These are phyloP conservation scores for Penicillium sp. DNA, from an alignment of 2,329 filamentous ascomycete species.

Conservation along the genomic window DNA sequence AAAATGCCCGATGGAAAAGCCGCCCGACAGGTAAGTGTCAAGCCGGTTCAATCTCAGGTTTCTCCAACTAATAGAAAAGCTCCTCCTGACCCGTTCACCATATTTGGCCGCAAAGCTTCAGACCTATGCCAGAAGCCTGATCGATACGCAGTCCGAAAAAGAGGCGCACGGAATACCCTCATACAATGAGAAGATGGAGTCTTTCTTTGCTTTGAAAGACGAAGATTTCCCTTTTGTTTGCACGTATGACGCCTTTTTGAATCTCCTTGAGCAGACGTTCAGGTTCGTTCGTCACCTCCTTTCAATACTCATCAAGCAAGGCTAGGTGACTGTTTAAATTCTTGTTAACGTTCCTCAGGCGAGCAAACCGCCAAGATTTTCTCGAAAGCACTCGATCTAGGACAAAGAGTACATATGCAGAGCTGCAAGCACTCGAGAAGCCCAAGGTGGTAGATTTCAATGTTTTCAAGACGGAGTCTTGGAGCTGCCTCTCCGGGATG, in stretches of 20 bases:
- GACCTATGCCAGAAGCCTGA: slow-evolving; percentile 23
- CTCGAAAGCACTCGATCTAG: background rate
- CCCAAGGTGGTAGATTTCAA: slow-evolving; percentile 23
- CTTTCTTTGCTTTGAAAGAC: slow-evolving; percentile 19
- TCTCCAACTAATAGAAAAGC: slow-evolving; percentile 9
- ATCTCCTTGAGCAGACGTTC: slow-evolving; percentile 21
- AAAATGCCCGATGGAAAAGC: slow-evolving; percentile 3
- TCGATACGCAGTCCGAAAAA: slow-evolving; percentile 17
- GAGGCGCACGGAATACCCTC: background rate
- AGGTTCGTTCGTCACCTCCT: background rate
- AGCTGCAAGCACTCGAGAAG: background rate
- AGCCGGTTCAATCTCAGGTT: background rate
- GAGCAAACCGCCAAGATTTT: slow-evolving; percentile 15
- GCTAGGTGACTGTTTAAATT: background rate
- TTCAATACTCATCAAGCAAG: too few relatives aligned
- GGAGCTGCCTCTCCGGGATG: slow-evolving; percentile 17
- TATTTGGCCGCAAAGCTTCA: slow-evolving; percentile 29
- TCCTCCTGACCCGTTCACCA: slow-evolving; percentile 30
- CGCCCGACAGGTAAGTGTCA: slow-evolving; percentile 16
- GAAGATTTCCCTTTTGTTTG: slow-evolving; percentile 30
- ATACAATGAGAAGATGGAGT: slow-evolving; percentile 2
- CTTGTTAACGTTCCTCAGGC: slow-evolving; percentile 5
- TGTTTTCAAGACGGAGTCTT: slow-evolving; percentile 29
- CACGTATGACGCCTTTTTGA: slow-evolving; percentile 29
- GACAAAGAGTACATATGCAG: background rate